Base-by-base conservation (phyloP, 208 protist genomes). In the Trypanosoma congolense region DNA sequence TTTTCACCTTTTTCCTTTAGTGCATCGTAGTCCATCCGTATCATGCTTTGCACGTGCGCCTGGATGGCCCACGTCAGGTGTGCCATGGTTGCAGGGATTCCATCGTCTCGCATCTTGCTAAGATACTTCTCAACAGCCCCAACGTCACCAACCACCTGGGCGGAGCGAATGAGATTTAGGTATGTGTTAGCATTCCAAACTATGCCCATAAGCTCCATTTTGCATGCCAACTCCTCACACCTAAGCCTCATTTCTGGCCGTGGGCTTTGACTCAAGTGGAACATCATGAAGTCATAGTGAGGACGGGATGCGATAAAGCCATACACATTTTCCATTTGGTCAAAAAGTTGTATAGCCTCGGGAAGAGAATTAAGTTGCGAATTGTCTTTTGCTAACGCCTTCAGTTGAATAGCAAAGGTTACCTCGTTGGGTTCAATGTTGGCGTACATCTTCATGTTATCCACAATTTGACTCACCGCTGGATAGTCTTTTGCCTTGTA, bases 371-470 rank as follows among this genome's bases (percentile, higher is more conserved):
- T 88, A 35, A 83, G 57, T 54, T 91, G 76, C 19, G 77, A 80
- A 6, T 61, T 63, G 49, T 92, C 88, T 43, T 88, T 91, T 31
- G 68, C 53, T 35, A 92, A 40, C 19, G 85, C 82, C 19, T 85
- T 80, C 31, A 95, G 61, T 54, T 92, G 84, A 26, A 91, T 46
- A 8, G 75, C 75, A 65, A 92, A 92, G 4, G 85, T 92, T 9
- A 89, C 73, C 50, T 95, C 88, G 49, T 89, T 95, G 5, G 88
- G 88, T 70, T 95, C 88, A 47, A 95, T 88, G 50, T 95, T 95
- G 26, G 83, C 88, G 64, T 89, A 92, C 80, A 91, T 90, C 54
- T 92, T 95, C 88, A 95, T 95, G 63, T 94, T 89, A 50, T 84
- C 72, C 10, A 93, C 75, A 52, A 97, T 79, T 58, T 88, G 76